These are phyloP conservation scores for Anthracocystis setariae DNA, from an alignment of 1,284 basidiomycete species.

Conservation along the genomic window DNA sequence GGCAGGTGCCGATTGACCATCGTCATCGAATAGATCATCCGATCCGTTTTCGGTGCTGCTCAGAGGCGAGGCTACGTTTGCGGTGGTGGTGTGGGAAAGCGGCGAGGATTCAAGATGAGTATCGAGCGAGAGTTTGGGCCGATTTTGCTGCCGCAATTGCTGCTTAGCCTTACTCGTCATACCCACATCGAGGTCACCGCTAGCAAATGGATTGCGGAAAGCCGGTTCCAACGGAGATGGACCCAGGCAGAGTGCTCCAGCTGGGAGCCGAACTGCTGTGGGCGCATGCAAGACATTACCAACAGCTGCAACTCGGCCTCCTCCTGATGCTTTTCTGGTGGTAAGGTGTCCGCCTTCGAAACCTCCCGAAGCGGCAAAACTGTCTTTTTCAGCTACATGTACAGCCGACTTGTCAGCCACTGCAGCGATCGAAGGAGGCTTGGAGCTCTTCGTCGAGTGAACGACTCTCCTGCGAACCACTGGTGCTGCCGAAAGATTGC, in stretches of 20 bases:
- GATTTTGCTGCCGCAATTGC: conserved; percentile 1
- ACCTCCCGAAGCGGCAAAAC: conserved; percentile 3
- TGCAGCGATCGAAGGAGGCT: neutral
- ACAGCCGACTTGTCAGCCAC: neutral
- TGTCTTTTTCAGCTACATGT: conserved; percentile 11
- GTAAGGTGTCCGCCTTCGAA: conserved; percentile 5
- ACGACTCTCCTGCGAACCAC: neutral
- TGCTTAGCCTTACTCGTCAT: conserved; percentile 19
- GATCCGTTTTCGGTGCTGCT: neutral
- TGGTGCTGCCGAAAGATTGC: neutral
- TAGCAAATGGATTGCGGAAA: conserved; percentile 31
- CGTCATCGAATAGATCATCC: neutral
- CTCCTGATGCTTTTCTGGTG: neutral
- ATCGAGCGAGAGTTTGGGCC: conserved; percentile 24
- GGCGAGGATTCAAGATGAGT: conserved; percentile 19
- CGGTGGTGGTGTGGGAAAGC: conserved; percentile 4
- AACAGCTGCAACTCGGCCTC: neutral
- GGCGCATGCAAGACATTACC: conserved; percentile 4
- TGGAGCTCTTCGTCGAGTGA: conserved; percentile 19
- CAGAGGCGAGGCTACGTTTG: conserved; percentile 9
- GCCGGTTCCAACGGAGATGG: conserved; percentile 21
- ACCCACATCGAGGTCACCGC: conserved; percentile 5
- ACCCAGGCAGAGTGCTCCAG: conserved; percentile 25
- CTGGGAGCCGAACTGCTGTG: conserved; percentile 4
- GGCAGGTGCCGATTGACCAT: neutral